Evolutionary conservation across 495 filamentous ascomycete genomes (phyloP), one percentile per base, ranked within the genome.

Genomic region (Astrothelium macrocarpum): DNA sequence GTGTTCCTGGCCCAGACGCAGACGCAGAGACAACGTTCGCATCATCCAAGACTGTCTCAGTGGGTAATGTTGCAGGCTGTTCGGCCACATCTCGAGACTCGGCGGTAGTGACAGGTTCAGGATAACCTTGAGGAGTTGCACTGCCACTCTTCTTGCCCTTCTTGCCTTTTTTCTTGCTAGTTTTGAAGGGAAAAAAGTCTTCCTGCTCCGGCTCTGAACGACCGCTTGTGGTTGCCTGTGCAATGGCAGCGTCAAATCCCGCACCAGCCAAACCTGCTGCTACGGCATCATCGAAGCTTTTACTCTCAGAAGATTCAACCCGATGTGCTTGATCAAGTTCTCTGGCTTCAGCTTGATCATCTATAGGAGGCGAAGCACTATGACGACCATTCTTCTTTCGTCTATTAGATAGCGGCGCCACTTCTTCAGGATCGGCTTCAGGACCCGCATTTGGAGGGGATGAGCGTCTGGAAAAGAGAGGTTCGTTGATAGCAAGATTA

Each of bases 391-490:
- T 64, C 61, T 71, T 71, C 59, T 70, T 73, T 20, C 18, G 34
- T 53, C 69, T 70, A 56, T 68, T 68, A 26, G 61, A 60, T 2
- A 62, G 65, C 18, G 64, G 45, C 14, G 67, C 60, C 12, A 71
- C 64, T 36, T 74, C 72, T 31, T 69, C 70, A 18, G 72, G 71
- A 59, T 75, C 73, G 34, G 68, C 68, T 61, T 75, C 71, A 45
- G 70, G 67, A 18, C 67, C 53, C 2, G 65, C 64, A 56, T 64
- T 67, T 32, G 66, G 64, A 36, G 74, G 65, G 1, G 74, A 67
- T 23, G 64, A 53, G 31, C 66, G 63, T 42, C 65, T 65, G 23
- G 69, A 64, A 59, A 73, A 74, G 4, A 61, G 20, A 34, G 72
- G 64, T 59, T 76, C 71, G 56, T 74, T 68, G 12, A 75, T 45